Percentiles rank a stretch among this genome's conserved stretches.
Evolutionary conservation across 2,329 filamentous ascomycete species (phyloP).

Genomic region (Botrytis pseudocinerea): DNA sequence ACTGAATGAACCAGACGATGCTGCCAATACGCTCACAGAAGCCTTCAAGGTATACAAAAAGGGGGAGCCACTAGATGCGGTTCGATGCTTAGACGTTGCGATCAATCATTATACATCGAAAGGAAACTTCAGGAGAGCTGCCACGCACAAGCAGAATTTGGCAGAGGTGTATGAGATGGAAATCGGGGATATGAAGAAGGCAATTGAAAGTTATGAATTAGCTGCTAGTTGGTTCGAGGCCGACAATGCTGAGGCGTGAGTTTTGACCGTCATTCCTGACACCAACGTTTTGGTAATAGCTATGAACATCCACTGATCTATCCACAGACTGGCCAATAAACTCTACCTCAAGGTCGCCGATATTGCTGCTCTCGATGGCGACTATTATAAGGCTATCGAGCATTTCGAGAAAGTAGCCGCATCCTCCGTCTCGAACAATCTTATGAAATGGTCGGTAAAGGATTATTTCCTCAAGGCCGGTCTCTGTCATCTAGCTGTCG

Average conservation of each 20-base stretch:
- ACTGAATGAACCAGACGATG: slow-evolving; percentile 89
- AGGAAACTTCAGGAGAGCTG: slow-evolving; percentile 88
- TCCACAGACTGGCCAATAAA: slow-evolving; percentile 79
- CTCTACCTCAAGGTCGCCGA: slow-evolving; percentile 91
- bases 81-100: slow-evolving; percentile 73
- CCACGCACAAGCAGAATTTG: slow-evolving; percentile 85
- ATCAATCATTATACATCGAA: slow-evolving; percentile 85
- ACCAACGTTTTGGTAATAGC: background rate
- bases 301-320: slow-evolving; percentile 21
- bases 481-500: slow-evolving; percentile 77
- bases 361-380: slow-evolving; percentile 74
- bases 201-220: slow-evolving; percentile 79
- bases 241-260: slow-evolving; percentile 80
- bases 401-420: slow-evolving; percentile 82
- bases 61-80: slow-evolving; percentile 79
- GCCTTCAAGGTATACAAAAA: slow-evolving; percentile 95
- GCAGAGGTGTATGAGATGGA: slow-evolving; percentile 85
- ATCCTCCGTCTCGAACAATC: slow-evolving; percentile 79
- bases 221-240: slow-evolving; percentile 88
- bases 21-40: slow-evolving; percentile 82
- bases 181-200: slow-evolving; percentile 73
- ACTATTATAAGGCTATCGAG: slow-evolving; percentile 82
- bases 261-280: slow-evolving; percentile 31
- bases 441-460: slow-evolving; percentile 93
- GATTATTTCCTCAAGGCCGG: slow-evolving; percentile 94